Evolutionary conservation across 2,329 filamentous ascomycete species (phyloP), one percentile per base, ranked within the genome.

Genomic region (Aspergillus spinulosporus): DNA sequence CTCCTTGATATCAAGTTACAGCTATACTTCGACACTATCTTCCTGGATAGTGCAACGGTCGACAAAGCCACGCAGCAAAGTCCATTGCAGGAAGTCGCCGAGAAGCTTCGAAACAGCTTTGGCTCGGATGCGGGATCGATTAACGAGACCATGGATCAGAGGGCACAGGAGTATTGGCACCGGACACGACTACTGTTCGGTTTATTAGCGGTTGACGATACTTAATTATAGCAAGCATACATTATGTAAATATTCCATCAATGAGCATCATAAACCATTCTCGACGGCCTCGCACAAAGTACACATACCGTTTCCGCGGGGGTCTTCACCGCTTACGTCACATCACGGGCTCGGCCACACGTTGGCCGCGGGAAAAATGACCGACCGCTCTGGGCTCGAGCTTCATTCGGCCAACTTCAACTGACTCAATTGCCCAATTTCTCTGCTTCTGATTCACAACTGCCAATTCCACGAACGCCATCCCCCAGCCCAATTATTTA

Each of bases 161-260:
- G 80, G 12, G 84, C 90, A 4, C 78, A 81, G 45, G 90, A 92
- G 50, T 95, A 94, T 72, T 94, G 90, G 85, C 90, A 88, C 76
- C 85, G 88, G 66, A 94, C 89, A 8, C 87, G 84, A 70, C 73
- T 97, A 60, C 73, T 97, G 28, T 96, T 97, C 74, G 91, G 89
- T 2, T 76, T 96, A 55, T 74, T 97, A 61, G 80, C 80, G 4
- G 54, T 55, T 53, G 65, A 59, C n/a, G 3, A 34, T 7, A 55
- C 49, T 29, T 51, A 52, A 32, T 21, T 21, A 21, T 21, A 31
- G 11, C 15, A 11, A 42, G 28, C 15, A 34, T 50, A n/a, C 37
- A 47, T 59, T 21, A 50, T 45, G 43, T 36, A 48, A 29, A 44
- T 52, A 48, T 47, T 42, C 29, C 39, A 45, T 55, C 34, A 54